These are phyloP conservation scores for Amaranthus tricolor DNA, from an alignment of 179 eudicot species.

Conservation along the genomic window DNA sequence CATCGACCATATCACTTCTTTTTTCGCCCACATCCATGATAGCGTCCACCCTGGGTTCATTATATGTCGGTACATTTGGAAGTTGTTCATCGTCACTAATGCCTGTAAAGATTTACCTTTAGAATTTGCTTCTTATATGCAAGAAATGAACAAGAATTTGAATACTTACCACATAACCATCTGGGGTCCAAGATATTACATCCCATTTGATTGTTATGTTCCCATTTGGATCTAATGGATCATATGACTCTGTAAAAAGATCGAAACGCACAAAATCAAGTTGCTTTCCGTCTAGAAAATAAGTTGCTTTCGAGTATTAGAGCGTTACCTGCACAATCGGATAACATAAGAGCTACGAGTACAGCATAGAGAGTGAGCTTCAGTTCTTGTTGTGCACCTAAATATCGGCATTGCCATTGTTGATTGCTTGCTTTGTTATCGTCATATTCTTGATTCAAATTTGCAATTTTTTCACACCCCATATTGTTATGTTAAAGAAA, in stretches of 20 bases:
- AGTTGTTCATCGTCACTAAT: constrained; percentile 41
- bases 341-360: constrained; percentile 18
- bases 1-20: constrained; percentile 49
- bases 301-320: background rate
- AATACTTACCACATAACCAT: constrained; percentile 44
- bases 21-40: constrained; percentile 47
- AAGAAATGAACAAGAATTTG: background rate
- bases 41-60: constrained; percentile 51
- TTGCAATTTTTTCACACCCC: constrained; percentile 1
- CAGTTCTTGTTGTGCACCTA: constrained; percentile 7
- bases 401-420: constrained; percentile 1
- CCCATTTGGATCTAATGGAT: constrained; percentile 45
- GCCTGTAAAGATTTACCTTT: constrained; percentile 25
- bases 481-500: constrained; percentile 2
- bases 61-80: constrained; percentile 47
- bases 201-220: constrained; percentile 50
- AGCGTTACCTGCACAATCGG: constrained; percentile 24
- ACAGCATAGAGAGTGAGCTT: constrained; percentile 21
- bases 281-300: background rate
- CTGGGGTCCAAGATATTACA: constrained; percentile 47
- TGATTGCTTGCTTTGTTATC: background rate
- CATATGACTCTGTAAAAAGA: constrained; percentile 35
- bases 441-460: background rate
- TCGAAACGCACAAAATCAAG: background rate
- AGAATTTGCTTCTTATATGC: background rate